Evolutionary conservation across 805 yeast genomes (phyloP).

Genomic region (Candida nanaspora): DNA sequence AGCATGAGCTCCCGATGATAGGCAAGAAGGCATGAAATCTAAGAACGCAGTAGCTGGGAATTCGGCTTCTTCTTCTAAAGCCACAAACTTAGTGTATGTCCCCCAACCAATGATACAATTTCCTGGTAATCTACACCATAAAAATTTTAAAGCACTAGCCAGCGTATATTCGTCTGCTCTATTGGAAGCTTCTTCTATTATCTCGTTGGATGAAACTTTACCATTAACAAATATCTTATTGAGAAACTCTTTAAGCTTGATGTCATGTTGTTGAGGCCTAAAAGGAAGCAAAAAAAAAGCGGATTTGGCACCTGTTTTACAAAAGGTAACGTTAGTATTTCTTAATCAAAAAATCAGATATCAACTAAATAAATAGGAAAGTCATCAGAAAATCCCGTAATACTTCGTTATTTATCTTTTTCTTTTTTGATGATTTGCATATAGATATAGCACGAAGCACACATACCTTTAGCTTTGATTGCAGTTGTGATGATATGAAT

Average conservation of each 20-base stretch:
- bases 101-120: constrained; percentile 83
- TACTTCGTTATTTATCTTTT: too few relatives aligned
- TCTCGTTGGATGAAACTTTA: constrained; percentile 34
- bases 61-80: constrained; percentile 54
- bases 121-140: constrained; percentile 82
- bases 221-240: constrained; percentile 55
- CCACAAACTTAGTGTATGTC: constrained; percentile 62
- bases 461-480: constrained; percentile 55
- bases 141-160: constrained; percentile 67
- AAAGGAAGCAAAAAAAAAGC: constrained; percentile 75
- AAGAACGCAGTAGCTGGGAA: constrained; percentile 70
- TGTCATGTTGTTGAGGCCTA: constrained; percentile 61
- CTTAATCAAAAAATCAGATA: too few relatives aligned
- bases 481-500: constrained; percentile 69
- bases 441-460: too few relatives aligned
- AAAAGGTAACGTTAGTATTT: too few relatives aligned
- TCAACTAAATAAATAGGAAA: too few relatives aligned
- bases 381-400: too few relatives aligned
- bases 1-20: constrained; percentile 81
- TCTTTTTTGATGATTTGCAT: too few relatives aligned
- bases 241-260: constrained; percentile 50
- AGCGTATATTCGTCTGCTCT: constrained; percentile 62
- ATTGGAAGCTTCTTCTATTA: constrained; percentile 35
- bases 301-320: constrained; percentile 43
- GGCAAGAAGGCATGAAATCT: constrained; percentile 77